Conservation (phyloP, 2,329 filamentous ascomycete species). For the Penicillium janthinellum region DNA sequence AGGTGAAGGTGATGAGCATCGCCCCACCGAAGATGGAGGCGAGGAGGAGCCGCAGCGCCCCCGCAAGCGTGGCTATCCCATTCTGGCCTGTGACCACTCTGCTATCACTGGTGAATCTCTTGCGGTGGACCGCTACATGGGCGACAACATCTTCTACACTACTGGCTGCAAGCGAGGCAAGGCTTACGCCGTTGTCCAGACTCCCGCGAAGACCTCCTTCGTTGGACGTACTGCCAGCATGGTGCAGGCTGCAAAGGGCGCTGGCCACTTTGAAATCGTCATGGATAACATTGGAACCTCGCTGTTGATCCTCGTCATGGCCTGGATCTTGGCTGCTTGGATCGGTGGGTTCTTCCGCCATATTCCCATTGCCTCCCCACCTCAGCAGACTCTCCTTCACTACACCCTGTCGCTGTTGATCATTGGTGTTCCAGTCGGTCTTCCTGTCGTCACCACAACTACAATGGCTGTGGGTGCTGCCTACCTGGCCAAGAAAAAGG, state of each 20-base stretch:
- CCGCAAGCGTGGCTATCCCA: slow-evolving; percentile 58
- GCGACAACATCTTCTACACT: slow-evolving; percentile 74
- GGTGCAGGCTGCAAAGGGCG: slow-evolving; percentile 72
- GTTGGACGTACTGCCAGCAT: slow-evolving; percentile 74
- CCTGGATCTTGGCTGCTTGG: slow-evolving; percentile 74
- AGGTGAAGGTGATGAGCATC: slow-evolving; percentile 7
- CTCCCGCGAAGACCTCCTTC: slow-evolving; percentile 70
- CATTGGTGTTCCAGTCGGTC: slow-evolving; percentile 78
- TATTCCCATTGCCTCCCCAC: slow-evolving; percentile 58
- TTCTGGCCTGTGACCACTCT: slow-evolving; percentile 75
- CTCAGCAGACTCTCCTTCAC: slow-evolving; percentile 66
- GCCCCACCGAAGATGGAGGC: slow-evolving; percentile 16
- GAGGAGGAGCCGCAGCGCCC: slow-evolving; percentile 16
- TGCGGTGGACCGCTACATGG: slow-evolving; percentile 69
- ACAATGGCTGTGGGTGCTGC: slow-evolving; percentile 76
- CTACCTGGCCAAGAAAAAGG: slow-evolving; percentile 75
- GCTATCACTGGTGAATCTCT: slow-evolving; percentile 80
- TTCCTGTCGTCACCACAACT: slow-evolving; percentile 76
- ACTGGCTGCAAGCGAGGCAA: slow-evolving; percentile 81
- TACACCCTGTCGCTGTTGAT: slow-evolving; percentile 72
- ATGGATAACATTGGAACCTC: slow-evolving; percentile 79
- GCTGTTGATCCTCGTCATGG: slow-evolving; percentile 73
- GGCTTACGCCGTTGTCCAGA: slow-evolving; percentile 69
- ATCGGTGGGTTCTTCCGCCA: slow-evolving; percentile 78
- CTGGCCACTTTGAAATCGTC: slow-evolving; percentile 78